phyloP scores from a whole-genome alignment of 768 basidiomycete genomes.

The Trametes maxima region DNA sequence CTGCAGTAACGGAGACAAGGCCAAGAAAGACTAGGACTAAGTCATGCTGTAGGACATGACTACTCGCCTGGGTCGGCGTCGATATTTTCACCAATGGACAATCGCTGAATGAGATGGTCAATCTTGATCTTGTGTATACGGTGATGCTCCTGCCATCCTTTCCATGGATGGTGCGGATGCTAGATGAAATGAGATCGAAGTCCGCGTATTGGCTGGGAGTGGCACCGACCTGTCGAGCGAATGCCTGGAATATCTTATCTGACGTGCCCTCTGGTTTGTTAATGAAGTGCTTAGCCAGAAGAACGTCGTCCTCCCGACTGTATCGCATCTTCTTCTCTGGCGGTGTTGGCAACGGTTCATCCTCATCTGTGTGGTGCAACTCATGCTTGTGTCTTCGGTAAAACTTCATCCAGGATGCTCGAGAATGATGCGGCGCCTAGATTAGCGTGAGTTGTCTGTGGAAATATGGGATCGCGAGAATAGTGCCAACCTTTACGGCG shows the following conservation, averaged over 20 bases:
- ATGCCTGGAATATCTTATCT: slow-evolving; percentile 82
- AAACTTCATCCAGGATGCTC: slow-evolving; percentile 94
- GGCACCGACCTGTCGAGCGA: slow-evolving; percentile 63
- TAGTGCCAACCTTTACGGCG: slow-evolving; percentile 54
- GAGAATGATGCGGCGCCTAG: slow-evolving; percentile 86
- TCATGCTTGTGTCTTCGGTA: slow-evolving; percentile 90
- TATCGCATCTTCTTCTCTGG: slow-evolving; percentile 91
- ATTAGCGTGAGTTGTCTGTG: not conserved
- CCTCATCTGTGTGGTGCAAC: slow-evolving; percentile 61
- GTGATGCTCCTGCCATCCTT: slow-evolving; percentile 93
- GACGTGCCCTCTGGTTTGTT: slow-evolving; percentile 78
- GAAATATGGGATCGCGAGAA: not conserved
- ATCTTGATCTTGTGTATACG: slow-evolving; percentile 87
- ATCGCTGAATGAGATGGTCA: slow-evolving; percentile 70
- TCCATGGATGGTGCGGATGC: slow-evolving; percentile 92
- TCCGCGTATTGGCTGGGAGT: not conserved
- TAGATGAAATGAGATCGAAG: slow-evolving; percentile 32
- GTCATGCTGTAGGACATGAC: not conserved
- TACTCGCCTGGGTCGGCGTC: slow-evolving; percentile 34
- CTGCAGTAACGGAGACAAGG: not conserved
- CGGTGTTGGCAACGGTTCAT: slow-evolving; percentile 71
- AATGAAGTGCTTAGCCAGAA: slow-evolving; percentile 75
- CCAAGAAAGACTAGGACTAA: not conserved
- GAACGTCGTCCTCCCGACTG: slow-evolving; percentile 74
- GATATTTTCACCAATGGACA: slow-evolving; percentile 59